phyloP scores from a whole-genome alignment of 169 alveolate species.

The Eimeria necatrix region DNA sequence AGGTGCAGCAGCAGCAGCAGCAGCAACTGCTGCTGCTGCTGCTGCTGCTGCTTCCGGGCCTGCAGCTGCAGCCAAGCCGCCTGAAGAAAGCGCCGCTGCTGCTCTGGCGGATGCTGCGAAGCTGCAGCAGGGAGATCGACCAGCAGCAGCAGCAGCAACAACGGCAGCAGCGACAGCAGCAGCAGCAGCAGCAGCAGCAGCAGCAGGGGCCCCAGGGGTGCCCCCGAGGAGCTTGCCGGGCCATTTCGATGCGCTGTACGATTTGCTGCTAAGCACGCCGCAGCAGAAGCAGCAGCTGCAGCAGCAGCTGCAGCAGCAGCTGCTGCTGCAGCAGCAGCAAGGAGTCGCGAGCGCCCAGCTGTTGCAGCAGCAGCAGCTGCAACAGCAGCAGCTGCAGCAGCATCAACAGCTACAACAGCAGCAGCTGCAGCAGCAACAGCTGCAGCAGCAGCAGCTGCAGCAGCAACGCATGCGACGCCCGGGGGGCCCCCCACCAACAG shows the following conservation, averaged over 20 bases:
- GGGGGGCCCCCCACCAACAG: not conserved
- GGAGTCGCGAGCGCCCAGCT: slow-evolving; percentile 31
- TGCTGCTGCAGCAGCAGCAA: slow-evolving; percentile 49
- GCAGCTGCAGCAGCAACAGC: no score
- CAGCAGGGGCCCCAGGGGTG: not conserved
- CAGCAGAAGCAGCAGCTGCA: slow-evolving; percentile 55
- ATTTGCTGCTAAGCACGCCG: slow-evolving; percentile 59
- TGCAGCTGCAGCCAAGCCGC: slow-evolving; percentile 31
- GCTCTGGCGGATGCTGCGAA: not conserved
- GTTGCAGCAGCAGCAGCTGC: slow-evolving; percentile 43
- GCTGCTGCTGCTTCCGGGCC: slow-evolving; percentile 29
- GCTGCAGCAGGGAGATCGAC: slow-evolving; percentile 23
- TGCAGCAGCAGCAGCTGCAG: not conserved
- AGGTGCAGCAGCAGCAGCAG: not conserved
- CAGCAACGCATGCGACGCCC: slow-evolving; percentile 46
- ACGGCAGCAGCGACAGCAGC: no score
- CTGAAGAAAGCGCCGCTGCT: slow-evolving; percentile 22
- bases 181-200: not conserved
- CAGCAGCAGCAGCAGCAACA: not conserved
- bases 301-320: slow-evolving; percentile 52
- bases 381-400: slow-evolving; percentile 50
- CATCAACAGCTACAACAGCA: slow-evolving; percentile 13
- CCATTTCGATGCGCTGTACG: slow-evolving; percentile 38
- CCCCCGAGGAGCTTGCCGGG: slow-evolving; percentile 16
- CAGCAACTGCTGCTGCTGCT: not conserved